Evolutionary conservation across 768 basidiomycete species (phyloP).

Genomic region (Tulasnella sp.): DNA sequence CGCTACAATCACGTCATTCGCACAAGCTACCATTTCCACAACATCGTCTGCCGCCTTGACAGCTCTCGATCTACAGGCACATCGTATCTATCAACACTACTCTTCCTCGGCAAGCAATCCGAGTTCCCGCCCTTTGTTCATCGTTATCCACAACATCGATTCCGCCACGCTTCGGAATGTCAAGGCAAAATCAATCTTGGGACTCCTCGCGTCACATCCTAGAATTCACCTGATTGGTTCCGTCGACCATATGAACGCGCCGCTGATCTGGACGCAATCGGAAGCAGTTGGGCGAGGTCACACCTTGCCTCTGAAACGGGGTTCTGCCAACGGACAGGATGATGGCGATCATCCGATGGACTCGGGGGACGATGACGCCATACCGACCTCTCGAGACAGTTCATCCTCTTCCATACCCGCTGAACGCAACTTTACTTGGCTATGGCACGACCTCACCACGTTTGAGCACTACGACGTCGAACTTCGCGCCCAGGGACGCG

Average conservation of each 20-base stretch:
- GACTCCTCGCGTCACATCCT: conserved; percentile 57
- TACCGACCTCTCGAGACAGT: conserved; percentile 36
- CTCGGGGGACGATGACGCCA: conserved; percentile 9
- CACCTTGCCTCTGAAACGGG: background rate
- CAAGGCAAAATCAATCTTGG: conserved; percentile 53
- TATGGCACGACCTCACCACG: conserved; percentile 87
- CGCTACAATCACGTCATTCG: conserved; percentile 18
- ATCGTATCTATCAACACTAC: conserved; percentile 55
- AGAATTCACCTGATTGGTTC: conserved; percentile 74
- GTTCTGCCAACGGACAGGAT: conserved; percentile 9
- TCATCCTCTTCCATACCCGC: conserved; percentile 25
- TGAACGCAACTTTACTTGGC: conserved; percentile 36
- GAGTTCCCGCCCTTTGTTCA: conserved; percentile 41
- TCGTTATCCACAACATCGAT: conserved; percentile 87
- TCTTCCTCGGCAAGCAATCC: conserved; percentile 21
- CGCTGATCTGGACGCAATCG: conserved; percentile 70
- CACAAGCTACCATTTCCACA: background rate
- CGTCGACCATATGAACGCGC: conserved; percentile 74
- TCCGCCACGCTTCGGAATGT: conserved; percentile 50
- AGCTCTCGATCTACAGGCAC: conserved; percentile 48
- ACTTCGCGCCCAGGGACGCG: conserved; percentile 26
- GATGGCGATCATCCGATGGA: background rate
- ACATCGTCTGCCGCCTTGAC: conserved; percentile 23
- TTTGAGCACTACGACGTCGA: conserved; percentile 72
- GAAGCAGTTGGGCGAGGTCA: conserved; percentile 43